Percentiles rank a stretch among this genome's conserved stretches.
Conservation (phyloP, 2,329 filamentous ascomycete species). For the Camillea tinctor region DNA sequence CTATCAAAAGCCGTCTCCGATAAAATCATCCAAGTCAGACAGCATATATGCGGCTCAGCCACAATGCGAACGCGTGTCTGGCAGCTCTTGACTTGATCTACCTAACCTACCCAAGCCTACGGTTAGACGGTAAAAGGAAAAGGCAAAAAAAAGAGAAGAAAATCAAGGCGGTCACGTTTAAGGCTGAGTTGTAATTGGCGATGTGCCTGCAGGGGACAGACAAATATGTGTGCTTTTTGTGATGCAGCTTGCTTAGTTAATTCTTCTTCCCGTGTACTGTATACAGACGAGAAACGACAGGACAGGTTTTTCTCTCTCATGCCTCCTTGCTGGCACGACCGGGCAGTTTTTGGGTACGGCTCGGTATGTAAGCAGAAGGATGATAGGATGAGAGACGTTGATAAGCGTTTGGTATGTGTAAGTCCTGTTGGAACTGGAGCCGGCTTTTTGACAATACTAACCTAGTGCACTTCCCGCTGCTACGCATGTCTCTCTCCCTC, state of each 20-base stretch:
- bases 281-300: no score
- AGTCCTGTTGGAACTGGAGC: no score
- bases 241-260: not conserved
- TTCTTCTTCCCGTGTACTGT: not conserved
- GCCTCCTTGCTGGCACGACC: not conserved
- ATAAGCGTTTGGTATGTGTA: no score
- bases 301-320: not conserved
- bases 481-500: no score
- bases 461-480: no score
- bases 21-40: not conserved
- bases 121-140: no score
- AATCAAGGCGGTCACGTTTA: not conserved
- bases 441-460: no score
- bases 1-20: not conserved
- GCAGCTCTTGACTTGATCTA: not conserved
- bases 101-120: no score
- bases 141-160: not conserved
- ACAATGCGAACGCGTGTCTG: not conserved
- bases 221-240: not conserved
- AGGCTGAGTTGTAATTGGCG: not conserved
- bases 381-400: not conserved
- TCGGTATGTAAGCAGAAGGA: no score
- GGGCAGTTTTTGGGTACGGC: no score
- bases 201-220: not conserved
- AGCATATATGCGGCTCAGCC: not conserved